phyloP scores from a whole-genome alignment of 1,284 basidiomycete species.

The Apiotrichum sp. region DNA sequence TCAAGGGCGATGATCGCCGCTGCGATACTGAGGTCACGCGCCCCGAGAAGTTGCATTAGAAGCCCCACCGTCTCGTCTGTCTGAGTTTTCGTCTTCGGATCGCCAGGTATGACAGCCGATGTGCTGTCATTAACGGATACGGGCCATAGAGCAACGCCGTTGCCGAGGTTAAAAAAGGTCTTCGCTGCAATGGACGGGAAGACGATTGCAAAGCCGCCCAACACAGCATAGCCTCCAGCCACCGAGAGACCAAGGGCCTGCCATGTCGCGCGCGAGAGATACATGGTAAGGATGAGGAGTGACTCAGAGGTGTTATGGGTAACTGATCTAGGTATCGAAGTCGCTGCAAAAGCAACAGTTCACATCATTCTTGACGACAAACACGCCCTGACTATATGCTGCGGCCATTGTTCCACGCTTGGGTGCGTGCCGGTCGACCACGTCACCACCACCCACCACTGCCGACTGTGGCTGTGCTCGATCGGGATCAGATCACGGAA shows the following conservation, averaged over 20 bases:
- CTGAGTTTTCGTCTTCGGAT: neutral
- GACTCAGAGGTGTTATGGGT: too few relatives aligned
- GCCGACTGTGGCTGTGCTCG: too few relatives aligned
- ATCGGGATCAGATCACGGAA: too few relatives aligned
- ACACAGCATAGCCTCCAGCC: neutral
- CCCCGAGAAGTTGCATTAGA: slow-evolving; percentile 1
- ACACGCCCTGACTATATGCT: too few relatives aligned
- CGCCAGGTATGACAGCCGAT: neutral
- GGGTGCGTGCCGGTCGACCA: too few relatives aligned
- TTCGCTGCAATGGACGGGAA: neutral
- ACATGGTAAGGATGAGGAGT: neutral
- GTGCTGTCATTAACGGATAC: neutral
- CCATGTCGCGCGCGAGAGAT: neutral
- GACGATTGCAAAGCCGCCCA: neutral
- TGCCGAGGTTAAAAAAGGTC: neutral
- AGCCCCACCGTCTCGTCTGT: neutral
- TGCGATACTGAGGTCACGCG: neutral
- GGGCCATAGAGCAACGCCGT: neutral
- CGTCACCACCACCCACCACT: too few relatives aligned
- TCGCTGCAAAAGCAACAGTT: too few relatives aligned
- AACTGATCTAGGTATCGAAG: too few relatives aligned
- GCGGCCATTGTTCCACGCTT: too few relatives aligned
- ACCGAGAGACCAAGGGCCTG: neutral
- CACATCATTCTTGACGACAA: too few relatives aligned
- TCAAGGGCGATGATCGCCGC: neutral